Evolutionary conservation across 2,329 filamentous ascomycete species (phyloP), one percentile per base, ranked within the genome.

Genomic region (Domatiomyces globalis): DNA sequence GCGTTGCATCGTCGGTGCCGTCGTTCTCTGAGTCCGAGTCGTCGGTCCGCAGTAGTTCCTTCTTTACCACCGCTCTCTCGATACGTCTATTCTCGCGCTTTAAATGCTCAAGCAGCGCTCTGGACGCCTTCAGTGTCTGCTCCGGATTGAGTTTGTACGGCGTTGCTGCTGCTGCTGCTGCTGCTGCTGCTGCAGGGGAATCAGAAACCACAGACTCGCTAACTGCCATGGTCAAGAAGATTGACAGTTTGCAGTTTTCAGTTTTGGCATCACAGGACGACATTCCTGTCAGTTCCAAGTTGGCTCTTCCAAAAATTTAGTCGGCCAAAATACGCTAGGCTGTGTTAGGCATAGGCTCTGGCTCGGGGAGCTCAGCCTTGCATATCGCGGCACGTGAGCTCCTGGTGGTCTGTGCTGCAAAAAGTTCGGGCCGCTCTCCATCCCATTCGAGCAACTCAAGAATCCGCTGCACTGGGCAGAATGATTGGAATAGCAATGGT

Each of bases 121-220:
- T 74, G 42, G 78, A 77, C 55, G 80, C 80, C 67, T 74, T 75
- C 55, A 76, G 65, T 49, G 78, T 78, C 70, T 83, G 62, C 44
- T 64, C 66, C 52, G 68, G 66, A 42, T 73, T 69, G 10, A 75
- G 64, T 56, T 73, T 70, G 52, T 75, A 74, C 6, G 71, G 72
- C 42, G 59, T 55, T 7, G 54, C 51, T 44, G 58, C 49, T 4
- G 57, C 48, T 17, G 43, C 50, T 3, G 25, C 27, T n/a, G 44
- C 46, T 36, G 50, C 46, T 4, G 45, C 29, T 5, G 33, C 9
- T 2, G 10, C 33, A 15, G 8, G 33, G 33, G 33, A 1, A 39
- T 39, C 33, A 15, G 15, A 7, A 15, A 15, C 33, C 15, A 15
- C 33, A 39, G 33, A 15, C 33, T 39, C 33, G 12, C 33, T 39